Conservation (phyloP, 441 rosid species). For the Brassica balearica region DNA sequence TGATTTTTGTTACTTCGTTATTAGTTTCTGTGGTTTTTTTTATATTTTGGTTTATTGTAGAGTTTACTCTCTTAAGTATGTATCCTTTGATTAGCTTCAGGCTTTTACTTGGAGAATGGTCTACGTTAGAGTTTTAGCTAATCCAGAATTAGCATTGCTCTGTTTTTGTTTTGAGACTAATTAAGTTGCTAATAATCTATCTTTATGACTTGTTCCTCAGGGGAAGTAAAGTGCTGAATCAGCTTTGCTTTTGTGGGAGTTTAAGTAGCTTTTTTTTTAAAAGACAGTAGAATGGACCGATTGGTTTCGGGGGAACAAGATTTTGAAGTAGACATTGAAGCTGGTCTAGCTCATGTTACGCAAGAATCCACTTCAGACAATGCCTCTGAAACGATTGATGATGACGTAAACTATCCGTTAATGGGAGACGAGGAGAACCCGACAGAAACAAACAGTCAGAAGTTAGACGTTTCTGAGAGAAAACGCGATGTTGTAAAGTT, state of each 20-base stretch:
- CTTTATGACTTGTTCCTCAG: slow-evolving; percentile 2
- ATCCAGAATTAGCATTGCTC: slow-evolving; percentile 12
- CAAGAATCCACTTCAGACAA: slow-evolving; percentile 43
- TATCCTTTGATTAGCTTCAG: slow-evolving; percentile 14
- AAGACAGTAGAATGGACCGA: slow-evolving; percentile 46
- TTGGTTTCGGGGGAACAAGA: slow-evolving; percentile 52
- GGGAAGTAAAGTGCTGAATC: slow-evolving; percentile 8
- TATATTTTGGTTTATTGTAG: not conserved
- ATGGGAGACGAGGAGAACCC: slow-evolving; percentile 49
- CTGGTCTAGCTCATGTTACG: slow-evolving; percentile 53
- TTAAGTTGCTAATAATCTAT: slow-evolving; percentile 18
- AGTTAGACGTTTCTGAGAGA: slow-evolving; percentile 41
- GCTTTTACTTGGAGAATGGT: not conserved
- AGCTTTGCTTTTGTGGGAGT: slow-evolving; percentile 1
- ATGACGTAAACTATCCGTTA: slow-evolving; percentile 41
- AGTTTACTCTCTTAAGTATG: slow-evolving; percentile 6
- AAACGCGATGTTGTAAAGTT: slow-evolving; percentile 51
- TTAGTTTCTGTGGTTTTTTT: not conserved
- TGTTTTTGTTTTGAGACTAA: not conserved
- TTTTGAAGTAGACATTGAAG: slow-evolving; percentile 74
- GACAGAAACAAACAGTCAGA: slow-evolving; percentile 49
- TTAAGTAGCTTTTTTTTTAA: not conserved
- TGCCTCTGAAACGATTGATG: slow-evolving; percentile 31
- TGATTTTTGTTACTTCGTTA: not conserved
- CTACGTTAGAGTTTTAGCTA: not conserved